These are phyloP conservation scores for Lachnellula occidentalis DNA, from an alignment of 2,329 filamentous ascomycete species.

Conservation along the genomic window DNA sequence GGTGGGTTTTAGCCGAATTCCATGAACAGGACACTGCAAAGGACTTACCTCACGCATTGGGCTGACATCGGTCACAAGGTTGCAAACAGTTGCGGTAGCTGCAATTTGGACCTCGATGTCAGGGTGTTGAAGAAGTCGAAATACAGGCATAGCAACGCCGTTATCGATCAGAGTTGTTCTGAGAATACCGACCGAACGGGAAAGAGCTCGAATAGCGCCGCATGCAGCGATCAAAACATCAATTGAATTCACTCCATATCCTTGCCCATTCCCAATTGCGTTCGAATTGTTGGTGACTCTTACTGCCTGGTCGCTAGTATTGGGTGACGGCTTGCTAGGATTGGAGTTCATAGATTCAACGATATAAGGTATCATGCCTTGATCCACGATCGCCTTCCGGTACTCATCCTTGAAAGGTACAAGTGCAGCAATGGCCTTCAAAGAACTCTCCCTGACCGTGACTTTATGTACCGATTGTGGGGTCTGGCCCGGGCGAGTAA, in stretches of 20 bases:
- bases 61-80: constrained; percentile 82
- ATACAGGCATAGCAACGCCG: constrained; percentile 71
- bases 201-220: constrained; percentile 72
- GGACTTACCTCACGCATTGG: constrained; percentile 77
- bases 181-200: constrained; percentile 77
- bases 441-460: constrained; percentile 66
- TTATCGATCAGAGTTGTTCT: constrained; percentile 85
- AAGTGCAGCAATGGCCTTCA: constrained; percentile 78
- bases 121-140: constrained; percentile 66
- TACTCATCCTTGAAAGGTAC: constrained; percentile 78
- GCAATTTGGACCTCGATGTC: constrained; percentile 79
- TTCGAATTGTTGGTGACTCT: constrained; percentile 24
- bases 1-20: constrained; percentile 3
- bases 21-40: neutral
- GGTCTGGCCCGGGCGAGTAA: constrained; percentile 58
- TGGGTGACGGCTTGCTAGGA: constrained; percentile 43
- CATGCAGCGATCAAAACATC: constrained; percentile 81
- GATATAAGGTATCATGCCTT: constrained; percentile 75
- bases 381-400: constrained; percentile 74
- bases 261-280: constrained; percentile 21
- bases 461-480: constrained; percentile 62
- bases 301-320: constrained; percentile 33
- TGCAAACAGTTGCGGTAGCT: constrained; percentile 77
- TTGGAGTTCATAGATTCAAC: constrained; percentile 72
- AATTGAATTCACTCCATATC: constrained; percentile 68